Base-by-base conservation (phyloP, 1,284 basidiomycete genomes). In the Ustilago curta region DNA sequence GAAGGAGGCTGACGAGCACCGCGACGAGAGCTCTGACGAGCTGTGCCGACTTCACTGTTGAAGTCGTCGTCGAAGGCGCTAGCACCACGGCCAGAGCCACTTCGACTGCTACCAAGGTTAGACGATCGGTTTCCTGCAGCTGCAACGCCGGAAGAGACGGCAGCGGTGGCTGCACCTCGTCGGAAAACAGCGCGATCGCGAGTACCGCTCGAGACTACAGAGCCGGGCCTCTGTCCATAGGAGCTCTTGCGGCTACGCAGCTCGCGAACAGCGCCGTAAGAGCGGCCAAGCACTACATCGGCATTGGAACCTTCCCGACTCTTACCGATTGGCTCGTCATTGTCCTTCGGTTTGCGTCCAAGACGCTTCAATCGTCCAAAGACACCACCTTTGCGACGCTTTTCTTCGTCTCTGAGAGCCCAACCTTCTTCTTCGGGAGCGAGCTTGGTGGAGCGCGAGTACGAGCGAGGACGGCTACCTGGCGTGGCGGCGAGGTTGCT, bases 341-440 rank as follows among this genome's bases (percentile, higher is more conserved):
- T 18, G 2, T 57, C 55, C 43, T 72, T 72, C 0, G 44, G 56
- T 53, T 64, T 72, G 21, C 63, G 61, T 5, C 70, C 70, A 29
- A 76, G 59, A 44, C 59, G 65, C 52, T 62, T 72, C 25, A 76
- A 48, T 12, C 74, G 59, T 8, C 74, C 74, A 25, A 76, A 52
- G 25, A 76, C 62, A 29, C 74, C 74, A 7, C 74, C 74, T 35
- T 76, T 76, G 47, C 70, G 64, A 35, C 74, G 60, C 61, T 71
- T 67, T 6, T 25, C 55, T 44, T 71, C 74, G 21, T 61, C 56
- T 48, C 70, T 49, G 52, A 65, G 50, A 0, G 65, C 62, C 69
- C 69, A 72, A 14, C 53, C 64, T 27, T 76, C 74, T 19, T 76
- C 73, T 48, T 76, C 73, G 31, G 74, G 74, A 1, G 74, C 70